Conservation (phyloP, 495 filamentous ascomycete species). For the Talaromyces proteolyticus region DNA sequence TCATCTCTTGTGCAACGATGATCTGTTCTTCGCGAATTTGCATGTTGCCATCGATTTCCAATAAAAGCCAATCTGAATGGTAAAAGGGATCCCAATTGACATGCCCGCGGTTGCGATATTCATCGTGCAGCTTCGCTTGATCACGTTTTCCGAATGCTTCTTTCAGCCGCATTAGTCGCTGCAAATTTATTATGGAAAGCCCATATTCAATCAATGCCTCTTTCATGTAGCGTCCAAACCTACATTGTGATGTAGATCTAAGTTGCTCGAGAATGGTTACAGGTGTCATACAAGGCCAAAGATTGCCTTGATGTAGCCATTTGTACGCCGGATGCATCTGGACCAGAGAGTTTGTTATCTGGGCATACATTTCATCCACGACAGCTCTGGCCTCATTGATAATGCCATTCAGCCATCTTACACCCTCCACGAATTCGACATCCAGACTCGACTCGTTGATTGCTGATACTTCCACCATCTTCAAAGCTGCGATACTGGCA, state of each 20-base stretch:
- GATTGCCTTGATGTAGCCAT: conserved; percentile 42
- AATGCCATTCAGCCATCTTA: background rate
- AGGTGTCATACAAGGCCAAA: conserved; percentile 50
- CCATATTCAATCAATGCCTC: conserved; percentile 21
- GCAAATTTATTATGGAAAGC: conserved; percentile 26
- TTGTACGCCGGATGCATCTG: conserved; percentile 17
- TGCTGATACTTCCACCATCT: background rate
- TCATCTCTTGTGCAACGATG: conserved; percentile 53
- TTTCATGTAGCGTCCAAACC: conserved; percentile 23
- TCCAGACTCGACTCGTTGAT: background rate
- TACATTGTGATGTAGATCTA: conserved; percentile 22
- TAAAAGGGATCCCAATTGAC: conserved; percentile 44
- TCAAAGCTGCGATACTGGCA: conserved; percentile 17
- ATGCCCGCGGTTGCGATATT: conserved; percentile 47
- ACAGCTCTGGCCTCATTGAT: conserved; percentile 12
- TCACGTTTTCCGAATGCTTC: conserved; percentile 12
- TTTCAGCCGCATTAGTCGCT: conserved; percentile 37
- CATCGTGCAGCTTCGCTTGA: conserved; percentile 34
- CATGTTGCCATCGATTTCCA: conserved; percentile 60
- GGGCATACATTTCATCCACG: conserved; percentile 8
- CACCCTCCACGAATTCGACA: background rate
- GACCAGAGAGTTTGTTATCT: background rate
- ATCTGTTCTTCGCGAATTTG: conserved; percentile 57
- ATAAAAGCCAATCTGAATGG: conserved; percentile 51
- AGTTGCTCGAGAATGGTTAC: conserved; percentile 46